Evolutionary conservation across 371 early-diverging fungal genomes (phyloP), one percentile per base, ranked within the genome.

Genomic region (Cokeromyces recurvatus): DNA sequence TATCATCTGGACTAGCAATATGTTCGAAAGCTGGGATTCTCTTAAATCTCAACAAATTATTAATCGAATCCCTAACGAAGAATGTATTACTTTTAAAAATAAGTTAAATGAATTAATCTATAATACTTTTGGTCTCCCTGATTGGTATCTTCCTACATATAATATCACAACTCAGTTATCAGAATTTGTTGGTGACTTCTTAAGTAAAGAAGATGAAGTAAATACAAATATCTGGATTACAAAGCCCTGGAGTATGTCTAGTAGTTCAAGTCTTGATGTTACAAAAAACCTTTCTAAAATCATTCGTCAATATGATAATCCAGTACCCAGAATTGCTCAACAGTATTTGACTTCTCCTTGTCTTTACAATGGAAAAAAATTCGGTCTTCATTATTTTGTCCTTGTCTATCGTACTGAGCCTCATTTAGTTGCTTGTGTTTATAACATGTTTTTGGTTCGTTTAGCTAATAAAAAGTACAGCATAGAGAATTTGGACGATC

Each of bases 361-460:
- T 17, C 59, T 81, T 4, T 81, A 81, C 40, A 73, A 78, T 31
- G 74, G 73, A 32, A 79, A 79, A 43, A 81, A 81, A 48, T 81
- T 78, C 36, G 77, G 77, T 46, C 54, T 81, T 51, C 67, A 78
- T 0, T 81, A 76, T 48, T 76, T 78, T 66, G 81, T 76, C 0
- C 54, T 78, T 9, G 56, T 81, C 34, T 68, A 71, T 29, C 65
- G 62, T 3, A 62, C 59, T 1, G 51, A 73, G 10, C 77, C 74
- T 44, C 44, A 64, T 31, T 51, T 68, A 48, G 50, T 74, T 51
- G 70, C 46, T 10, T 48, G 57, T 46, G 69, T 76, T 1, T 77
- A 81, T 55, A 77, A 76, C 43, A 77, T 76, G 78, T 81, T 81
- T 48, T 78, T 78, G 79, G 68, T 74, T 36, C 79, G 81, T 9